Conservation (phyloP, 1,139 yeast species). For the Zygoascus hellenicus region DNA sequence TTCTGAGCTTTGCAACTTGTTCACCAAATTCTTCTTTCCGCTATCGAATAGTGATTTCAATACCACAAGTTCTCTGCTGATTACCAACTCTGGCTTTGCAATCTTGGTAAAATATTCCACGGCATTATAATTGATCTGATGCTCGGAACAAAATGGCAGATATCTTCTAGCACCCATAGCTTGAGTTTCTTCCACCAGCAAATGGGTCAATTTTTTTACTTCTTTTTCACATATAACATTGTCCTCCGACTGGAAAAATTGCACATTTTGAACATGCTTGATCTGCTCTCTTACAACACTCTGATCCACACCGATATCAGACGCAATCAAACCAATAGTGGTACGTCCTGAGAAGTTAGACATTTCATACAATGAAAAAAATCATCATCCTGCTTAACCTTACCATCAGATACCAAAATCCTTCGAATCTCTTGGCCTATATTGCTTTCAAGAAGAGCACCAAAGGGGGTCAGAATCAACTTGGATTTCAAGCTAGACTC, state of each 20-base stretch:
- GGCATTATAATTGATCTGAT: conserved; percentile 14
- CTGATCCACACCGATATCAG: conserved; percentile 17
- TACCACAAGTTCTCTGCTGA: background rate
- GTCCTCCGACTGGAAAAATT: conserved; percentile 10
- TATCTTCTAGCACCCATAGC: background rate
- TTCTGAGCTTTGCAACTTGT: background rate
- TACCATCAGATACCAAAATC: conserved; percentile 17
- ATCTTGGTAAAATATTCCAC: conserved; percentile 3
- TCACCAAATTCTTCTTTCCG: background rate
- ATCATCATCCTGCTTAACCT: background rate
- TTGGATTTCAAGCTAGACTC: conserved; percentile 1
- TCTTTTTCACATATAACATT: conserved; percentile 8
- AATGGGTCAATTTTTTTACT: background rate
- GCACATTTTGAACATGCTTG: conserved; percentile 5
- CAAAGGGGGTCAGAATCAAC: conserved; percentile 5
- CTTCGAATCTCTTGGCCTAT: conserved; percentile 17
- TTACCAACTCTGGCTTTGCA: background rate
- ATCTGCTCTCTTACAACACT: conserved; percentile 13
- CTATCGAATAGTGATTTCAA: background rate
- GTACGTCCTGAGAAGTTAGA: conserved; percentile 13
- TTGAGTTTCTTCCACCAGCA: background rate
- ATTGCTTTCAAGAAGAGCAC: conserved; percentile 13
- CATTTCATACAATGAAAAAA: background rate
- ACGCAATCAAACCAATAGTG: conserved; percentile 17
- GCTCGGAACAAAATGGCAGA: conserved; percentile 7